Evolutionary conservation across 306 rosid species (phyloP).

Genomic region (Rosa multiflora): DNA sequence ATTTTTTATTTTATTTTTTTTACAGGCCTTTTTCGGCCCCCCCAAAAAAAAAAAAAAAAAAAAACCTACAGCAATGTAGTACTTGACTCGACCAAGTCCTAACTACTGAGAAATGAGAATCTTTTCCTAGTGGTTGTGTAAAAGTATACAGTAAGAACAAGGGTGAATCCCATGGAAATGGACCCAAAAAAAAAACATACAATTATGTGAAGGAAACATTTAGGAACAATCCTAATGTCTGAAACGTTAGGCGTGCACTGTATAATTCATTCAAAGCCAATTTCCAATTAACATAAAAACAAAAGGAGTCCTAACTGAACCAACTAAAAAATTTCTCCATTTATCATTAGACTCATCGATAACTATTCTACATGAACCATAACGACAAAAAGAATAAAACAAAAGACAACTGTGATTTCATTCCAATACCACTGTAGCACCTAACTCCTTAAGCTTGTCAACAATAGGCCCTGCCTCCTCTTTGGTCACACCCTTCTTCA

Average conservation of each 20-base stretch:
- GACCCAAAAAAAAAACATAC: not conserved
- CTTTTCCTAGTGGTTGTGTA: too few species aligned
- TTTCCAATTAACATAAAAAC: not conserved
- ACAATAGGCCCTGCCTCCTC: slow-evolving; percentile 39
- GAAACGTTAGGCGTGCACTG: not conserved
- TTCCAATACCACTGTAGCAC: slow-evolving; percentile 10
- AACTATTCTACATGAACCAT: not conserved
- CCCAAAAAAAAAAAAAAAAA: too few species aligned
- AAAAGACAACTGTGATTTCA: not conserved
- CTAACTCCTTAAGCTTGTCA: slow-evolving; percentile 45
- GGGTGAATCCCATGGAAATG: not conserved
- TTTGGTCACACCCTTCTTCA: slow-evolving; percentile 47
- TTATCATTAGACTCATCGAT: not conserved
- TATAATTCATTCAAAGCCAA: not conserved
- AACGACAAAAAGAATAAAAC: not conserved
- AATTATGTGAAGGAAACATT: not conserved
- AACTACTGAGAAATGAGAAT: not conserved
- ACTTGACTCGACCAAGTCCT: not conserved
- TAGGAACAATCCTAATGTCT: not conserved
- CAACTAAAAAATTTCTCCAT: not conserved
- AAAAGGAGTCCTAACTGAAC: slow-evolving; percentile 31
- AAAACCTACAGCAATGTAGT: not conserved
- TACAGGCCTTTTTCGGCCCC: too few species aligned
- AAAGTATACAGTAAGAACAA: not conserved
- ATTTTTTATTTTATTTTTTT: too few species aligned